Evolutionary conservation across 2,329 filamentous ascomycete genomes (phyloP).

Genomic region (Elsinoe arachidis): DNA sequence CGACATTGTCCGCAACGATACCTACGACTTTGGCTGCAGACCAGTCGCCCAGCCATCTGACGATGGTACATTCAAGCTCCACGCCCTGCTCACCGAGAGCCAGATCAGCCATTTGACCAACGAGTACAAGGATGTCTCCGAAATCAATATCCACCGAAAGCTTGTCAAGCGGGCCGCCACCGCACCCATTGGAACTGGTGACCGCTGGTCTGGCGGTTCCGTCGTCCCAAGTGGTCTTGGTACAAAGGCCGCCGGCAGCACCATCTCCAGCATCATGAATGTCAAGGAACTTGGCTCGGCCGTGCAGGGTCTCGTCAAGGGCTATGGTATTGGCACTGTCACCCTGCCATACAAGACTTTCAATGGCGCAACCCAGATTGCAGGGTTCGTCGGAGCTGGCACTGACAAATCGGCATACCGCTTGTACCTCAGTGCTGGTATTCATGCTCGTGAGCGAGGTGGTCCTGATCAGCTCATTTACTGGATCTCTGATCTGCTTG

Average conservation of each 20-base stretch:
- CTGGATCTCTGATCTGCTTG: constrained; percentile 50
- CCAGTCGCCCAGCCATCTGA: constrained; percentile 25
- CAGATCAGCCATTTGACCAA: constrained; percentile 22
- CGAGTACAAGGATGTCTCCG: constrained; percentile 22
- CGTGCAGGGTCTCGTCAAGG: constrained; percentile 34
- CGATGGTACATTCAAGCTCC: constrained; percentile 25
- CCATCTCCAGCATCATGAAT: constrained; percentile 39
- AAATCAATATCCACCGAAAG: constrained; percentile 16
- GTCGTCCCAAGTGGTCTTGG: constrained; percentile 36
- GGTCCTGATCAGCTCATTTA: constrained; percentile 49
- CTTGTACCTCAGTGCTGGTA: constrained; percentile 45
- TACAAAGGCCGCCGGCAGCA: constrained; percentile 29
- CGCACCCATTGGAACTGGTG: constrained; percentile 30
- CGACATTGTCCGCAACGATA: constrained; percentile 29
- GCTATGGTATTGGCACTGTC: constrained; percentile 36
- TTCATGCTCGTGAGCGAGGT: constrained; percentile 52
- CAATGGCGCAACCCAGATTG: constrained; percentile 34
- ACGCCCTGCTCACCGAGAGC: constrained; percentile 28
- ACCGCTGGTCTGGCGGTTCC: constrained; percentile 35
- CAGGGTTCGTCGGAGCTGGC: constrained; percentile 38
- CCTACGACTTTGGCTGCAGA: constrained; percentile 29
- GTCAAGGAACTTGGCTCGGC: constrained; percentile 38
- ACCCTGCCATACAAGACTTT: constrained; percentile 38
- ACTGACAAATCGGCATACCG: constrained; percentile 37
- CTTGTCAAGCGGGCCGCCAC: constrained; percentile 23